Evolutionary conservation across 1,284 basidiomycete species (phyloP), one percentile per base, ranked within the genome.

Genomic region (Schizophyllum amplum): DNA sequence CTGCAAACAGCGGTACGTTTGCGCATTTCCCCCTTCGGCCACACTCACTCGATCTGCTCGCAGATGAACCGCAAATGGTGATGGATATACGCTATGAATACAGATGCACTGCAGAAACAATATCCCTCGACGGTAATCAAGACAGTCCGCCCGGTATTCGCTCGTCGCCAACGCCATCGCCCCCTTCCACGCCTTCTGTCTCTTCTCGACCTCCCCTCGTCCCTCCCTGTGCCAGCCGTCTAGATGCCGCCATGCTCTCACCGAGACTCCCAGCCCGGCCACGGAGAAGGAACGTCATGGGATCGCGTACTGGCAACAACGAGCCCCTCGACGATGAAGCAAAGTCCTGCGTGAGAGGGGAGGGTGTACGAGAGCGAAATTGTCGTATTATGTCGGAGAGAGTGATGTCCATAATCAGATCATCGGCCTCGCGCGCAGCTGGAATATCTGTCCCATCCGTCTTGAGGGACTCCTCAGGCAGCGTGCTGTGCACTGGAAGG

Each of bases 1-100:
- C 68, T 93, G 50, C 82, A 83, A 51, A 75, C 82, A 63, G 82
- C 84, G 57, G 90, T 92, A 65, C 52, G 75, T 17, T 42, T 17
- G 17, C 33, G 13, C 17, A 4, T n/a, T n/a, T n/a, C n/a, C n/a
- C 3, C 33, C 33, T 42, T 42, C 7, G 33, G 13, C 17, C 7
- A 9, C 33, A 42, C 13, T 9, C 33, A 42, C 13, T 9, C 11
- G 33, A 9, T 42, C 33, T 17, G 17, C 3, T 42, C 17, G 33
- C 11, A 42, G 33, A 42, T 42, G 33, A 42, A 42, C 13, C 33
- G 33, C 13, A 42, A 42, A 17, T 42, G 33, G 33, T 42, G 33
- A 42, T 13, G 7, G 13, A 33, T 33, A 9, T 17, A 9, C 33
- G 33, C 33, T 17, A 42, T 42, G n/a, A 42, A 17, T 42, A 42